Percentiles rank a stretch among this genome's conserved stretches.
These are phyloP conservation scores for Lentinus brumalis DNA, from an alignment of 768 basidiomycete genomes.

Conservation along the genomic window DNA sequence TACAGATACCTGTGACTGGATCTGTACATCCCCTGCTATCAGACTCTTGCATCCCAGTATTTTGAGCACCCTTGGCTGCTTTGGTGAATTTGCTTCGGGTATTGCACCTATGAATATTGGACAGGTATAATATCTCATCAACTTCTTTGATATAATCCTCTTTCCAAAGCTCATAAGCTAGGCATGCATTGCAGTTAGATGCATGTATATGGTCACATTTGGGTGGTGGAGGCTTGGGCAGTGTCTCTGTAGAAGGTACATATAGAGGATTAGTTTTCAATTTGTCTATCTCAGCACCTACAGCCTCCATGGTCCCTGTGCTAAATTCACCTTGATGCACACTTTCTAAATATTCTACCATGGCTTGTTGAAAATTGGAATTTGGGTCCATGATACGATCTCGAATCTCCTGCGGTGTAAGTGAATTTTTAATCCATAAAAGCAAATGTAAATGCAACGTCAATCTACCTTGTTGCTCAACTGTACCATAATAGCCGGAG, in stretches of 20 bases:
- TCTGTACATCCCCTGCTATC: no score
- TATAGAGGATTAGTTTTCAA: not conserved
- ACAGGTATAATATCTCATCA: not conserved
- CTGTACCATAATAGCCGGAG: no score
- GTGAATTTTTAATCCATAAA: not conserved
- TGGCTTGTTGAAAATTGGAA: not conserved
- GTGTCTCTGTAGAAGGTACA: not conserved
- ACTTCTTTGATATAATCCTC: not conserved
- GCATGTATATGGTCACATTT: not conserved
- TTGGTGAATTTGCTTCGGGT: not conserved
- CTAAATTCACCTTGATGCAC: not conserved
- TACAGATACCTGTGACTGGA: not conserved
- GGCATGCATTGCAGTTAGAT: not conserved
- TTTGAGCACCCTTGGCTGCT: not conserved
- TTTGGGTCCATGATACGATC: not conserved
- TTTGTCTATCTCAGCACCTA: not conserved
- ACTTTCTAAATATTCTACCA: not conserved
- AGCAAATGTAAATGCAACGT: slow-evolving; percentile 3
- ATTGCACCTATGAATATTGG: not conserved
- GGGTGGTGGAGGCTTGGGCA: not conserved
- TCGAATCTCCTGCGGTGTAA: not conserved
- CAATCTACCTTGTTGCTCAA: no score
- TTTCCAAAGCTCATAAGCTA: not conserved
- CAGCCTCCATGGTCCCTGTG: not conserved
- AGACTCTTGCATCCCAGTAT: no score